phyloP scores from a whole-genome alignment of 768 basidiomycete species.

The Russula sp. region DNA sequence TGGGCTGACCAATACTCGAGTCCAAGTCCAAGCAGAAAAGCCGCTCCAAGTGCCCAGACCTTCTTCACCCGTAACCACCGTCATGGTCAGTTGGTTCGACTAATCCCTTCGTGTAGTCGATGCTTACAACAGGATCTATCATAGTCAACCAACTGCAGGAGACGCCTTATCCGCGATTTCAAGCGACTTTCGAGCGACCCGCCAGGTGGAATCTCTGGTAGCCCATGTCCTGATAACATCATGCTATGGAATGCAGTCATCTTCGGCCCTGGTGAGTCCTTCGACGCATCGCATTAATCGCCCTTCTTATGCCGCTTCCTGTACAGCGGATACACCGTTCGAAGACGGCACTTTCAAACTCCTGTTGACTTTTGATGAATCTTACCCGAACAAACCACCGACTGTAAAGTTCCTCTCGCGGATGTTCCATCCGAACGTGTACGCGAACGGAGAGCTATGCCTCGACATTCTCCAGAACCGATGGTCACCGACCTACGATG shows the following conservation, averaged over 20 bases:
- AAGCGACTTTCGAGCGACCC: slow-evolving; percentile 92
- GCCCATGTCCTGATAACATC: slow-evolving; percentile 96
- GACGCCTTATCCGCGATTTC: slow-evolving; percentile 97
- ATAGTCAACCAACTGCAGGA: slow-evolving; percentile 88
- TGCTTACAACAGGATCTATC: background rate
- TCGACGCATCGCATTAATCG: background rate
- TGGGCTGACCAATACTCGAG: slow-evolving; percentile 10
- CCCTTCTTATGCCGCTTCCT: background rate
- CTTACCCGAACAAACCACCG: slow-evolving; percentile 98
- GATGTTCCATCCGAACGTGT: slow-evolving; percentile 99
- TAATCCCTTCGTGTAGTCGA: background rate
- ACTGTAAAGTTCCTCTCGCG: slow-evolving; percentile 93
- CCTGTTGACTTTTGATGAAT: slow-evolving; percentile 90
- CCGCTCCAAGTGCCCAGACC: background rate
- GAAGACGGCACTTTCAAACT: slow-evolving; percentile 99
- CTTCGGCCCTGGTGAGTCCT: slow-evolving; percentile 83
- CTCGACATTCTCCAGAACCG: slow-evolving; percentile 98
- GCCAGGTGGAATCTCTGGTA: slow-evolving; percentile 92
- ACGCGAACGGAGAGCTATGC: slow-evolving; percentile 96
- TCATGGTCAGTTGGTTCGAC: slow-evolving; percentile 15
- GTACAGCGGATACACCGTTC: slow-evolving; percentile 91
- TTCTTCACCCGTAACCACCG: slow-evolving; percentile 12
- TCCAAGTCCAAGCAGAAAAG: slow-evolving; percentile 6
- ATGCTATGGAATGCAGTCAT: slow-evolving; percentile 99
- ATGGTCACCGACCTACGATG: slow-evolving; percentile 99